phyloP scores from a whole-genome alignment of 495 filamentous ascomycete species.

The Penicillium maclennaniae region DNA sequence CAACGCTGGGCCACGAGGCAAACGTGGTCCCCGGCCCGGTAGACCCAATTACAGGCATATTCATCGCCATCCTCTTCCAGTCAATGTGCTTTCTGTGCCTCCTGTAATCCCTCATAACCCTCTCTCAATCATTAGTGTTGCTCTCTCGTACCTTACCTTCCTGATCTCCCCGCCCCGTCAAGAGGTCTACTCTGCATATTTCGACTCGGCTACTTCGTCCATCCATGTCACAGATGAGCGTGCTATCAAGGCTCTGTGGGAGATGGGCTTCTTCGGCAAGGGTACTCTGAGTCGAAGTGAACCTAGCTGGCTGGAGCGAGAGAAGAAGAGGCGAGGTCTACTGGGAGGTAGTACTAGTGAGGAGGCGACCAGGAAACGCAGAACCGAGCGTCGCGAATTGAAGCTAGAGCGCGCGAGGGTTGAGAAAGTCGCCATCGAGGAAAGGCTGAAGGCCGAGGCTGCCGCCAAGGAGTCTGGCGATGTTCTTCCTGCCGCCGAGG shows the following conservation, averaged over 20 bases:
- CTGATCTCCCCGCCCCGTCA: constrained; percentile 65
- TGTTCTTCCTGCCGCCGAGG: constrained; percentile 13
- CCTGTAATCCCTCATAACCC: constrained; percentile 89
- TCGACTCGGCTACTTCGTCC: constrained; percentile 73
- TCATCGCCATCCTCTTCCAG: constrained; percentile 74
- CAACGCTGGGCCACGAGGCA: constrained; percentile 13
- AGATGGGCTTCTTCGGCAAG: constrained; percentile 94
- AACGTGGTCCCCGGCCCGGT: constrained; percentile 38
- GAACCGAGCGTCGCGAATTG: constrained; percentile 74
- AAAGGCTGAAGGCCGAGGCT: constrained; percentile 61
- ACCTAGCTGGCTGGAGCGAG: constrained; percentile 83
- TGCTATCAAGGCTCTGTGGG: constrained; percentile 80
- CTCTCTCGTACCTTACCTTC: constrained; percentile 70
- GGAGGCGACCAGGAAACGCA: constrained; percentile 68
- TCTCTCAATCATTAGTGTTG: constrained; percentile 74
- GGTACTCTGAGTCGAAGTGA: constrained; percentile 89
- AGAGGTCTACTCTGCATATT: constrained; percentile 69
- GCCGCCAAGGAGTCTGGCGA: constrained; percentile 31
- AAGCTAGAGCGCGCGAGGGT: constrained; percentile 87
- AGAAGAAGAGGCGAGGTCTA: constrained; percentile 66
- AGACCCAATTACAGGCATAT: constrained; percentile 66
- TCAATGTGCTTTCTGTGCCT: constrained; percentile 77
- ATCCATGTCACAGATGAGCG: constrained; percentile 77
- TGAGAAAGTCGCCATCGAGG: constrained; percentile 75
- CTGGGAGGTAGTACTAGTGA: constrained; percentile 65